Evolutionary conservation across 2,329 filamentous ascomycete genomes (phyloP).

Genomic region (Amauroascus verrucosus): DNA sequence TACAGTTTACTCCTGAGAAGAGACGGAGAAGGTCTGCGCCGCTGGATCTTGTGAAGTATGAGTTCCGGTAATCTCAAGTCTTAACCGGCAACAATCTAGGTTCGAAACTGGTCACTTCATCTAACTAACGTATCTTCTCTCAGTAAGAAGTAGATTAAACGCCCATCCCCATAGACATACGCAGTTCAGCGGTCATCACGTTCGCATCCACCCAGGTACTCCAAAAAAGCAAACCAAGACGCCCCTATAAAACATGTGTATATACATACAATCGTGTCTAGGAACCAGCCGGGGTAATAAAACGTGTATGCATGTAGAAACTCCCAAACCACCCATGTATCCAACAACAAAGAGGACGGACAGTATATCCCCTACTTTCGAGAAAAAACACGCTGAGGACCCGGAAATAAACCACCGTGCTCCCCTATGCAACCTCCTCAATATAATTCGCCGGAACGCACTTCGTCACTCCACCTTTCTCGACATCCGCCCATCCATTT

Average conservation of each 20-base stretch:
- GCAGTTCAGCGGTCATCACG: too few relatives aligned
- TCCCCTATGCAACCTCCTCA: constrained; percentile 41
- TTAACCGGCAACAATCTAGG: too few relatives aligned
- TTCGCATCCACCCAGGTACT: too few relatives aligned
- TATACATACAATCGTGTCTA: background rate
- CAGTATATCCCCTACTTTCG: too few relatives aligned
- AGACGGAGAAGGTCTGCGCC: too few relatives aligned
- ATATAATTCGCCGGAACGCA: constrained; percentile 94
- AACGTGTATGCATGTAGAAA: constrained; percentile 2
- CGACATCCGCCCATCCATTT: constrained; percentile 95
- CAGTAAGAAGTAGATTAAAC: too few relatives aligned
- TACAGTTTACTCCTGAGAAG: too few relatives aligned
- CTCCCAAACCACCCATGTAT: background rate
- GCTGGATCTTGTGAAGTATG: too few relatives aligned
- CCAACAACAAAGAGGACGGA: background rate
- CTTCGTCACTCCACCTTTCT: constrained; percentile 73
- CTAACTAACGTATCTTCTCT: too few relatives aligned
- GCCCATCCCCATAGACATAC: too few relatives aligned
- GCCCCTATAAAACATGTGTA: background rate
- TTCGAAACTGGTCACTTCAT: too few relatives aligned
- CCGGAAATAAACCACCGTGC: background rate
- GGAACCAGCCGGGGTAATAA: constrained; percentile 1
- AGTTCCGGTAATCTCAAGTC: too few relatives aligned
- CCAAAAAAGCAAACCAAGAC: background rate
- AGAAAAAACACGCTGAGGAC: background rate